Percentiles rank a stretch among this genome's conserved stretches.
Conservation (phyloP, 148 eudicot genomes). For the Silene latifolia region DNA sequence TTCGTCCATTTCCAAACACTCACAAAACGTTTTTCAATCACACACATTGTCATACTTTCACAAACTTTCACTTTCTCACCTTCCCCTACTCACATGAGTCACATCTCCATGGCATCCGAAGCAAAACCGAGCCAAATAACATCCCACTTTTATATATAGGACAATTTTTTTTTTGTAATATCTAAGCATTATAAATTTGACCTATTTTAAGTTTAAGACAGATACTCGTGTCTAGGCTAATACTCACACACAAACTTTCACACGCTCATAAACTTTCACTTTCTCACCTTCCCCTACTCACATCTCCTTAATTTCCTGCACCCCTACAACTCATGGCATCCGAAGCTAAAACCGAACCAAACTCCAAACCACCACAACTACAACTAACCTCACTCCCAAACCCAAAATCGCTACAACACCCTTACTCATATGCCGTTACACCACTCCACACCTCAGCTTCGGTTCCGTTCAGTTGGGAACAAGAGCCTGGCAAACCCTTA, state of each 20-base stretch:
- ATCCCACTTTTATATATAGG: too few relatives aligned
- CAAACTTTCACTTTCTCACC: background rate
- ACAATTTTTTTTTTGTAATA: too few relatives aligned
- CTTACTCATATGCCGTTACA: slow-evolving; percentile 28
- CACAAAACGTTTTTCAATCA: background rate
- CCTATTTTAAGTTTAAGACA: too few relatives aligned
- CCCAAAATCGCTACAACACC: slow-evolving; percentile 24
- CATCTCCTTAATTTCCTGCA: slow-evolving; percentile 10
- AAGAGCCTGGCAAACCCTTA: slow-evolving; percentile 76
- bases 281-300: background rate
- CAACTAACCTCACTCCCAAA: slow-evolving; percentile 30
- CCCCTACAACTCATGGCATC: slow-evolving; percentile 31
- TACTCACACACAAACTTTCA: too few relatives aligned
- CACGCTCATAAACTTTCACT: background rate
- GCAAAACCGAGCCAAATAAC: too few relatives aligned
- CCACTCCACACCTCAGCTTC: slow-evolving; percentile 64
- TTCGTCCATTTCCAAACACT: background rate
- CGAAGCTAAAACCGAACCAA: slow-evolving; percentile 8
- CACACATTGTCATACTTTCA: background rate
- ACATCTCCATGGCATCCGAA: background rate
- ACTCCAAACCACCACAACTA: slow-evolving; percentile 15
- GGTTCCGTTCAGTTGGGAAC: slow-evolving; percentile 81
- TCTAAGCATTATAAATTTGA: too few relatives aligned
- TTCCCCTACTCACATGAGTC: background rate
- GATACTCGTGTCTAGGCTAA: too few relatives aligned